Evolutionary conservation across 306 rosid genomes (phyloP), one percentile per base, ranked within the genome.

Genomic region (Pueraria montana): DNA sequence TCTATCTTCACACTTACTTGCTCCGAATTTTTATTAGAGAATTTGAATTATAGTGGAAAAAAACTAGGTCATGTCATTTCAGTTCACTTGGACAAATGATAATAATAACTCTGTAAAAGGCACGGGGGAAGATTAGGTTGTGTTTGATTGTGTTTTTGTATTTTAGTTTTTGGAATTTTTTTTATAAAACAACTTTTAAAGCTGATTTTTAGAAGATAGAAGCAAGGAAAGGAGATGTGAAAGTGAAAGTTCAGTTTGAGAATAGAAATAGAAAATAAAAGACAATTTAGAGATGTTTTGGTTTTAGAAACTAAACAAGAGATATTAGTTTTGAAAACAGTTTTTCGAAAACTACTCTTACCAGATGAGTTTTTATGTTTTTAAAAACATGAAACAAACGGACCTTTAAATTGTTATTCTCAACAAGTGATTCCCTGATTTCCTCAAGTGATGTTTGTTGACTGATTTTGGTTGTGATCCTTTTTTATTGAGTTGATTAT

Each of bases 401-500:
- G 40, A 61, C 21, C 43, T 14, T 30, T 6, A 13, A 30, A 16
- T 63, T 63, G 69, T 62, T 52, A n/a, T 74, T 48, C 52, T 36
- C 7, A 10, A 55, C 68, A 34, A 27, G 10, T 46, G 27, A n/a
- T 45, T 67, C 18, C 52, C 14, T 9, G 56, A 9, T n/a, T 26
- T 68, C 32, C 26, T 40, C 30, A 2, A 43, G 40, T 27, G 72
- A 46, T 56, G 53, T 49, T 62, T 16, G 0, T 70, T 63, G 38
- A 78, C 50, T 69, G 0, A 23, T 12, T 83, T 43, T 78, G 62
- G 73, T 76, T 23, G 18, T 74, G 12, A 23, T 80, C 10, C 26
- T 20, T 20, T 61, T 59, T 18, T 23, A 13, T 56, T 68, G 67
- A 50, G 40, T 61, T 80, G 53, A 58, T 85, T 46, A 20, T 21